These are phyloP conservation scores for Enteropsectra breve DNA, from an alignment of 371 early-diverging fungal genomes.

Conservation along the genomic window DNA sequence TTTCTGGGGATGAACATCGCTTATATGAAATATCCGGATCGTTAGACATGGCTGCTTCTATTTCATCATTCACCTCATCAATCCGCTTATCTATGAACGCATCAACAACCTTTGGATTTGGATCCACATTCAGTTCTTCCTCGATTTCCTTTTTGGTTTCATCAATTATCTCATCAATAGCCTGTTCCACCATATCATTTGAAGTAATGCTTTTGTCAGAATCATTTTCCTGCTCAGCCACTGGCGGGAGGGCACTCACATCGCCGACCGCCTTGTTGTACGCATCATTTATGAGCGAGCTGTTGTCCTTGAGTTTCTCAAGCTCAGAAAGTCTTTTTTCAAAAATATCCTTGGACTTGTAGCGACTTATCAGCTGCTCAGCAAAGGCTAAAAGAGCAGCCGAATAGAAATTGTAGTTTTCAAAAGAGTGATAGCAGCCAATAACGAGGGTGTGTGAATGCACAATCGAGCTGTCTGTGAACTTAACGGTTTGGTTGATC, in stretches of 20 bases:
- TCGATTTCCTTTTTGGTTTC: background rate
- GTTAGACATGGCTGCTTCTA: background rate
- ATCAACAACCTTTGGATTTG: background rate
- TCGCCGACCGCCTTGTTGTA: background rate
- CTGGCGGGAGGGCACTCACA: background rate
- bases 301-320: background rate
- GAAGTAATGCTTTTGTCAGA: background rate
- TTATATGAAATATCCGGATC: background rate
- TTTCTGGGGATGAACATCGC: background rate
- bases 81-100: slow-evolving; percentile 1
- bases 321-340: background rate
- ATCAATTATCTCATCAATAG: background rate
- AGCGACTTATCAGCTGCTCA: background rate
- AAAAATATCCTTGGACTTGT: background rate
- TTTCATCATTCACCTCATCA: background rate
- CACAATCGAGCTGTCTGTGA: slow-evolving; percentile 4
- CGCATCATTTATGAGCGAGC: background rate
- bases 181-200: background rate
- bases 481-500: background rate
- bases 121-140: slow-evolving; percentile 3
- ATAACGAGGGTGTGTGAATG: slow-evolving; percentile 2
- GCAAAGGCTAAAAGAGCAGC: background rate
- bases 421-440: background rate
- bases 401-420: background rate
- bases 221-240: background rate